These are phyloP conservation scores for Dothistroma septosporum DNA, from an alignment of 2,329 filamentous ascomycete species.

Conservation along the genomic window DNA sequence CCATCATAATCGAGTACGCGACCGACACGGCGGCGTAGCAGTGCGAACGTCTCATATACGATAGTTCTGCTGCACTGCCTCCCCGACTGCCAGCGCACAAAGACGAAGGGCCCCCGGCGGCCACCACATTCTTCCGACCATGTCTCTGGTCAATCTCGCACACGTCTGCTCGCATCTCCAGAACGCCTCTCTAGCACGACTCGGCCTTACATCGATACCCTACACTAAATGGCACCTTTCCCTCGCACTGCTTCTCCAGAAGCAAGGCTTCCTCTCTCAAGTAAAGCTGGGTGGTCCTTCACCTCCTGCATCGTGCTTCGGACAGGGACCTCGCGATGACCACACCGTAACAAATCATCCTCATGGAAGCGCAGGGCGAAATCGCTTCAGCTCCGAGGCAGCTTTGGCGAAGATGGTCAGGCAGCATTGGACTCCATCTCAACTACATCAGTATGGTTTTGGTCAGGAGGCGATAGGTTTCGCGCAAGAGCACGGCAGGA, in stretches of 20 bases:
- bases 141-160: conserved; percentile 71
- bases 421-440: conserved; percentile 16
- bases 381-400: conserved; percentile 24
- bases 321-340: conserved; percentile 29
- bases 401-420: conserved; percentile 28
- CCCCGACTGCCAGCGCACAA: background rate
- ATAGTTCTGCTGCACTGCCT: background rate
- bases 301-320: conserved; percentile 45
- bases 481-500: conserved; percentile 21
- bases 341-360: conserved; percentile 28
- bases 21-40: background rate
- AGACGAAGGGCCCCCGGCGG: conserved; percentile 7
- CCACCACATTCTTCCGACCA: conserved; percentile 33
- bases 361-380: conserved; percentile 23
- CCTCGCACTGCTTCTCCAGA: conserved; percentile 72
- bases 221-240: conserved; percentile 76
- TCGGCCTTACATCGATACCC: conserved; percentile 78
- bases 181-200: conserved; percentile 78
- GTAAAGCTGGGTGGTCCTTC: conserved; percentile 68
- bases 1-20: background rate
- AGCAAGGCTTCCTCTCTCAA: conserved; percentile 73
- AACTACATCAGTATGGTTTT: conserved; percentile 22
- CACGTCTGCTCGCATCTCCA: conserved; percentile 87
- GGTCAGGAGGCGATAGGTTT: conserved; percentile 26
- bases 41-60: background rate